Evolutionary conservation across 345 rosid genomes (phyloP).

Genomic region (Acer negundo): DNA sequence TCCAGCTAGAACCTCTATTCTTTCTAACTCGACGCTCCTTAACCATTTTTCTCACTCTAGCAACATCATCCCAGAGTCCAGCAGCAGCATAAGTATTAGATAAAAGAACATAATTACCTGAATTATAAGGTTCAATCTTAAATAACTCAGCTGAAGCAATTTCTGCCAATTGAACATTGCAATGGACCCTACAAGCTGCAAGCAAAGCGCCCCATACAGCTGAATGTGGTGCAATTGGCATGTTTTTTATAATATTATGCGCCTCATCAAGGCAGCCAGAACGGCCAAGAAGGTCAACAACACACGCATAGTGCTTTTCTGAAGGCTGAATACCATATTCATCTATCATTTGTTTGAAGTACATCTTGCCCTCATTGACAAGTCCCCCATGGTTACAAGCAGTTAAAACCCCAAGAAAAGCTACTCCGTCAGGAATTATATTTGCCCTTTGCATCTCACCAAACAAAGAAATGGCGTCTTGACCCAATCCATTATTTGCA

Average conservation of each 20-base stretch:
- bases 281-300: conserved; percentile 41
- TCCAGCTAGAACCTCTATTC: conserved; percentile 41
- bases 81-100: conserved; percentile 35
- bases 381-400: conserved; percentile 42
- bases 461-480: conserved; percentile 32
- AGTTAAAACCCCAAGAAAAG: conserved; percentile 38
- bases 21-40: conserved; percentile 32
- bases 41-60: conserved; percentile 35
- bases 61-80: conserved; percentile 30
- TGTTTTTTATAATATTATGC: conserved; percentile 23
- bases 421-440: conserved; percentile 32
- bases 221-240: conserved; percentile 26
- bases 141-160: conserved; percentile 35
- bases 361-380: conserved; percentile 36
- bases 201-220: conserved; percentile 39
- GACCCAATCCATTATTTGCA: conserved; percentile 37
- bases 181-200: conserved; percentile 34
- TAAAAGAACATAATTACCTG: conserved; percentile 38
- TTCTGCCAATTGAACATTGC: conserved; percentile 32
- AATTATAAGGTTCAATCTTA: conserved; percentile 39
- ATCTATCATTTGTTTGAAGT: conserved; percentile 33
- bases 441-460: conserved; percentile 29
- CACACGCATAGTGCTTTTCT: conserved; percentile 38
- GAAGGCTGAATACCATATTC: conserved; percentile 33
- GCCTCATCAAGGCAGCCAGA: conserved; percentile 39